Evolutionary conservation across 352 stramenopile species (phyloP).

Genomic region (Pythium apleroticum): DNA sequence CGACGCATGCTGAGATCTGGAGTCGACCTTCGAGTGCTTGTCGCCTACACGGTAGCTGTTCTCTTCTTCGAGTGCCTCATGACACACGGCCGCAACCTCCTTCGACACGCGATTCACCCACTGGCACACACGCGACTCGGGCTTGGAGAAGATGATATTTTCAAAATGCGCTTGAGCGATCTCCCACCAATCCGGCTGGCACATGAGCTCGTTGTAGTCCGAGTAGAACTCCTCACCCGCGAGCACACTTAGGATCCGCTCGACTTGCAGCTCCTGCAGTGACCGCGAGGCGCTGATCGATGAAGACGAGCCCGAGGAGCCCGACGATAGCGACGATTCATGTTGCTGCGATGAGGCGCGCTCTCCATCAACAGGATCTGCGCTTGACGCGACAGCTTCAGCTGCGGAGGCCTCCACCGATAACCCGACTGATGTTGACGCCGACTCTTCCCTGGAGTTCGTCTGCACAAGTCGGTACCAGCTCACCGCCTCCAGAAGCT

Average conservation of each 20-base stretch:
- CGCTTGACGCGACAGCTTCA: constrained; percentile 1
- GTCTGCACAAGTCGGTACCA: constrained; percentile 85
- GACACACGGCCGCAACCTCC: constrained; percentile 57
- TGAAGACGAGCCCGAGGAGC: constrained; percentile 21
- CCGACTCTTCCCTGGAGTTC: constrained; percentile 68
- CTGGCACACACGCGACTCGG: constrained; percentile 69
- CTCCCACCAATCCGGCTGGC: constrained; percentile 74
- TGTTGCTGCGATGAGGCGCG: neutral
- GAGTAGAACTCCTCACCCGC: constrained; percentile 83
- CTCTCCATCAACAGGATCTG: neutral
- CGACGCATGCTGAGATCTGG: neutral
- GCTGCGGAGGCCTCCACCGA: constrained; percentile 14
- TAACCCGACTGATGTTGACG: constrained; percentile 46
- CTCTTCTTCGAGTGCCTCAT: constrained; percentile 57
- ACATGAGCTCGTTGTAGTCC: constrained; percentile 83
- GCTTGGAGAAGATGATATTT: constrained; percentile 75
- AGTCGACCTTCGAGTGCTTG: constrained; percentile 1
- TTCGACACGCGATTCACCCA: constrained; percentile 65
- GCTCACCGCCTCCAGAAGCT: constrained; percentile 78
- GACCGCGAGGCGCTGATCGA: constrained; percentile 29
- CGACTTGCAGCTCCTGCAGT: constrained; percentile 67
- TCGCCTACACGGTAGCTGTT: constrained; percentile 18
- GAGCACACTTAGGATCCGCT: constrained; percentile 74
- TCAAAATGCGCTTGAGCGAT: constrained; percentile 86
- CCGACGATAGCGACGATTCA: constrained; percentile 6